These are phyloP conservation scores for Biscutella auriculata DNA, from an alignment of 441 rosid genomes.

Conservation along the genomic window DNA sequence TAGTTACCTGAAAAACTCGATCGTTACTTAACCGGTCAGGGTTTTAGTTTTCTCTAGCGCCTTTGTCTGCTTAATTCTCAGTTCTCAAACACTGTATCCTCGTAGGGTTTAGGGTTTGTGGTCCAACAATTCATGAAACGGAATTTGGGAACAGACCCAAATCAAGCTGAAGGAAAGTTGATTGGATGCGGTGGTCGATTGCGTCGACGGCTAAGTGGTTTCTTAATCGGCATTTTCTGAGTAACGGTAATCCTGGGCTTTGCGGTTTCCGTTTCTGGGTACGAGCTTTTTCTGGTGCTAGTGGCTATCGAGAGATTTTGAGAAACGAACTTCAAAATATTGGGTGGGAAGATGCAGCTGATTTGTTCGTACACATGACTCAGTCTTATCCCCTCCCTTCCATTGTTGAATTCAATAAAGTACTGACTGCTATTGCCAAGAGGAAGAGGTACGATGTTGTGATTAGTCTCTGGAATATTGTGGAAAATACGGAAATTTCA, in stretches of 20 bases:
- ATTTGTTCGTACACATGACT: conserved; percentile 13
- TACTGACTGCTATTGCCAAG: conserved; percentile 11
- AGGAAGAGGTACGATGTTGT: conserved; percentile 15
- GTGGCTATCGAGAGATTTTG: background rate
- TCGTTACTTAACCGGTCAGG: background rate
- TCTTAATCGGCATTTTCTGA: conserved; percentile 9
- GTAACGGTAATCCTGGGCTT: conserved; percentile 2
- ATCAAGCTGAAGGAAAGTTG: conserved; percentile 7
- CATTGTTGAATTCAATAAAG: conserved; percentile 17
- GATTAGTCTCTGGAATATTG: background rate
- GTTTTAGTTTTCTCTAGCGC: background rate
- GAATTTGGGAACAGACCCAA: conserved; percentile 10
- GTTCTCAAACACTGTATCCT: background rate
- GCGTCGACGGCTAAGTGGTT: conserved; percentile 16
- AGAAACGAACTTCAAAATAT: conserved; percentile 5
- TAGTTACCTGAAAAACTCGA: background rate
- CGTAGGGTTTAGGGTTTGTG: conserved; percentile 26
- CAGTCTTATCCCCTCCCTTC: conserved; percentile 10
- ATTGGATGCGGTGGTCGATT: conserved; percentile 24
- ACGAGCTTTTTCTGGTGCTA: background rate
- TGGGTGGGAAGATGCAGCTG: background rate
- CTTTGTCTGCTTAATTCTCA: background rate
- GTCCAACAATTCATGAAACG: background rate
- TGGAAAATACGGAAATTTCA: background rate
- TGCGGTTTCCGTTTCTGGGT: conserved; percentile 2